A percentile compares a stretch with the other conserved stretches of the same genome.
Conservation (phyloP, 1,139 yeast genomes). For the Protomyces pachydermus region DNA sequence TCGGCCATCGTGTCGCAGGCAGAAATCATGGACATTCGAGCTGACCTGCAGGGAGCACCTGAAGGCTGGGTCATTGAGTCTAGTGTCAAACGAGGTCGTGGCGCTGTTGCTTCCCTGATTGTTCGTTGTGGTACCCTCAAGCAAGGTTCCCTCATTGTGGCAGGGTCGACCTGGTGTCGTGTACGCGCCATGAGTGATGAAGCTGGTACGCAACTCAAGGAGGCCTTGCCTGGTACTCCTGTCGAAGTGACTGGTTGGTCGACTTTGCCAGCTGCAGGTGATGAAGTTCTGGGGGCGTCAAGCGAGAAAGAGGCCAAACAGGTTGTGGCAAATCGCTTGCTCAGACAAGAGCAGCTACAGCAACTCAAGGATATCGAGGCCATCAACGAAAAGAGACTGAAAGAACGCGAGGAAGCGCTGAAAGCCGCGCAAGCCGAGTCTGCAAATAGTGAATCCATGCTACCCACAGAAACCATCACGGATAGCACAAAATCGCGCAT, state of each 20-base stretch:
- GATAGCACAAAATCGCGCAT: slow-evolving; percentile 37
- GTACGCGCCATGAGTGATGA: slow-evolving; percentile 80
- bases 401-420: slow-evolving; percentile 50
- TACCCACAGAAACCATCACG: slow-evolving; percentile 34
- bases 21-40: slow-evolving; percentile 72
- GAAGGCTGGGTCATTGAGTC: slow-evolving; percentile 94
- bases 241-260: slow-evolving; percentile 95
- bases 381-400: slow-evolving; percentile 54
- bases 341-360: slow-evolving; percentile 53
- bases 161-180: slow-evolving; percentile 82
- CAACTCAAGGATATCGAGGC: slow-evolving; percentile 64
- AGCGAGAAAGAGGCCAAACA: slow-evolving; percentile 70
- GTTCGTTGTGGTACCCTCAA: slow-evolving; percentile 73
- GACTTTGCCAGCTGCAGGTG: slow-evolving; percentile 88
- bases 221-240: slow-evolving; percentile 84
- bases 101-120: slow-evolving; percentile 72
- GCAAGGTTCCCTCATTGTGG: slow-evolving; percentile 66
- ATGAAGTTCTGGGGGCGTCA: slow-evolving; percentile 69
- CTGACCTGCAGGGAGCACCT: slow-evolving; percentile 48
- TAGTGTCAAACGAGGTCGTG: slow-evolving; percentile 67
- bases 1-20: slow-evolving; percentile 82
- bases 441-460: neutral
- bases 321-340: slow-evolving; percentile 59
- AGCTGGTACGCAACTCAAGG: slow-evolving; percentile 55
- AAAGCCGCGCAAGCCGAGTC: slow-evolving; percentile 53